Conservation (phyloP, 2,329 filamentous ascomycete genomes). For the Cordyceps fumosorosea region DNA sequence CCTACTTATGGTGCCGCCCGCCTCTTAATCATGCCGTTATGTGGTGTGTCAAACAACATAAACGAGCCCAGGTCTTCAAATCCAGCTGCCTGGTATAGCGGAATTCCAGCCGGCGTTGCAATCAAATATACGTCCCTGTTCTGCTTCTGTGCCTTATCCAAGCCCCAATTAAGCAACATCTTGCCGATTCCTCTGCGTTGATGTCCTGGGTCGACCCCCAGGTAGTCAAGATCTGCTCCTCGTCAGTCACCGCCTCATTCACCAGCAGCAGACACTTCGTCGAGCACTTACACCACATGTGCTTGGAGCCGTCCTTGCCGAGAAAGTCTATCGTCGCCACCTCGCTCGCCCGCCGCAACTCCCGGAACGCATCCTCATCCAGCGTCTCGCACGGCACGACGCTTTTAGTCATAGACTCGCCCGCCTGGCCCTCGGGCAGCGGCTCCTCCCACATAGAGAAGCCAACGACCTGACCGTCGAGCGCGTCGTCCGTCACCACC, state of each 20-base stretch:
- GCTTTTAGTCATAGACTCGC: slow-evolving; percentile 2
- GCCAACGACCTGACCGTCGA: slow-evolving; percentile 15
- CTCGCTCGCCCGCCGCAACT: slow-evolving; percentile 9
- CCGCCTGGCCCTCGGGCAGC: slow-evolving; percentile 2
- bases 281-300: slow-evolving; percentile 16
- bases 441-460: slow-evolving; percentile 19
- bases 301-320: slow-evolving; percentile 14
- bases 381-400: slow-evolving; percentile 10
- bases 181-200: slow-evolving; percentile 17
- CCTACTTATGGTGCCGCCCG: neutral
- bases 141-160: slow-evolving; percentile 11
- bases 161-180: slow-evolving; percentile 16
- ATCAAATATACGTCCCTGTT: slow-evolving; percentile 10
- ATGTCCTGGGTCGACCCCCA: slow-evolving; percentile 16
- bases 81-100: slow-evolving; percentile 1
- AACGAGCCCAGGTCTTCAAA: slow-evolving; percentile 3
- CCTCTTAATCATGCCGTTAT: slow-evolving; percentile 9
- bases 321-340: slow-evolving; percentile 13
- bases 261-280: neutral
- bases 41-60: slow-evolving; percentile 5
- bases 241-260: neutral
- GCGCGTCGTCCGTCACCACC: slow-evolving; percentile 16
- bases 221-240: slow-evolving; percentile 15
- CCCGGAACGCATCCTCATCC: slow-evolving; percentile 15
- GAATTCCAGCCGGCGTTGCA: slow-evolving; percentile 9